phyloP scores from a whole-genome alignment of 306 rosid genomes.

The Quillaja saponaria region DNA sequence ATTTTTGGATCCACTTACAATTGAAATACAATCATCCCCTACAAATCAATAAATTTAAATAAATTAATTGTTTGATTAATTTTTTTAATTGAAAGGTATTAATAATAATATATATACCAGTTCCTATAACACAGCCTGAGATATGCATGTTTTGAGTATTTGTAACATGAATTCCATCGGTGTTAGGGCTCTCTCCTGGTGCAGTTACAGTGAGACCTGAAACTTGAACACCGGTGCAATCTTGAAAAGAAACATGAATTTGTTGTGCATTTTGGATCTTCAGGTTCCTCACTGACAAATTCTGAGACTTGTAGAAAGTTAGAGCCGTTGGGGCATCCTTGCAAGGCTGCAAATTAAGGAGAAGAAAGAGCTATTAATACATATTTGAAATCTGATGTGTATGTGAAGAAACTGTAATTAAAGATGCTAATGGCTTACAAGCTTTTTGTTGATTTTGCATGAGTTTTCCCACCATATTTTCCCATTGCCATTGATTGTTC shows the following conservation, averaged over 20 bases:
- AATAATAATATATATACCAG: conserved; percentile 40
- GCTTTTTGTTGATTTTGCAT: conserved; percentile 53
- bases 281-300: conserved; percentile 47
- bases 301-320: conserved; percentile 48
- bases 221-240: conserved; percentile 43
- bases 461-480: conserved; percentile 80
- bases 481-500: conserved; percentile 80
- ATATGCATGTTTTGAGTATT: conserved; percentile 54
- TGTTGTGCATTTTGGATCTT: conserved; percentile 51
- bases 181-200: conserved; percentile 66
- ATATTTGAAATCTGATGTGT: too few species aligned
- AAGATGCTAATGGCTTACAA: conserved; percentile 31
- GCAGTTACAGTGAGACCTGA: conserved; percentile 48
- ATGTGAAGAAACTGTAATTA: too few species aligned
- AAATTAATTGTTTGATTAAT: background rate
- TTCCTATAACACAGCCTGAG: conserved; percentile 47
- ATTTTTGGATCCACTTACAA: conserved; percentile 60
- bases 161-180: conserved; percentile 76
- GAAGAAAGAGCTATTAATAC: background rate
- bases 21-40: conserved; percentile 93
- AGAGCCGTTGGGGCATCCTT: conserved; percentile 77
- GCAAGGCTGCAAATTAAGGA: conserved; percentile 64
- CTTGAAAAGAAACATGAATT: conserved; percentile 55
- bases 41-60: background rate
- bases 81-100: too few species aligned